Base-by-base conservation (phyloP, 116 monocot genomes). In the Thalassia testudinum region DNA sequence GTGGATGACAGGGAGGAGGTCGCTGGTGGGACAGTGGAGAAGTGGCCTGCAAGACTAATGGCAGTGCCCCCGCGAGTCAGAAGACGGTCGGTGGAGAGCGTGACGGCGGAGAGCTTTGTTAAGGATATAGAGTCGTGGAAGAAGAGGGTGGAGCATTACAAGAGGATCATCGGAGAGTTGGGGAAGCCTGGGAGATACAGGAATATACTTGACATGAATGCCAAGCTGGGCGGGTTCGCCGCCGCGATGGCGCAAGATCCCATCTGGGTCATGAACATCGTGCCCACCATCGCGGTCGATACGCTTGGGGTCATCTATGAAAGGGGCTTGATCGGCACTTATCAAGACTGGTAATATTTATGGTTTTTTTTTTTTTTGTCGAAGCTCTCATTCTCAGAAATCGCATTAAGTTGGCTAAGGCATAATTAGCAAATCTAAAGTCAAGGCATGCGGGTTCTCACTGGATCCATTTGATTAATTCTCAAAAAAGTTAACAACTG, bases 181-280 rank as follows among this genome's bases (percentile, higher is more conserved):
- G 62, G 81, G 19, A 88, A 85, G 8, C 74, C 65, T 43, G 24
- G 69, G 17, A n/a, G 50, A 12, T 57, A 85, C 24, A 78, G 78
- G 30, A 93, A 93, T 72, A 59, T 93, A 37, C 83, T 93, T 83
- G 87, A 93, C 56, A 87, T 93, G 93, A 93, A 87, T 74, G 87
- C 93, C 20, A 73, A 78, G 64, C 68, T 87, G 56, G 93, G 93
- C 40, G 81, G 92, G 19, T 93, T 87, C 73, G 83, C 93, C 3
- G 73, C 93, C 16, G 87, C 84, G 44, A 12, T 84, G 53, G 49
- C 47, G 5, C 59, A 64, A 57, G 77, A 87, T 34, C 83, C 78
- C 14, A 71, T 87, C 24, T 93, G 93, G 93, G 78, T 93, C 25
- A 87, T 93, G 93, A 87, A 87, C 67, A 80, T 87, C n/a, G 59